Percentiles rank a stretch among this genome's conserved stretches.
phyloP scores from a whole-genome alignment of 805 yeast species.

The Spathaspora girioi region DNA sequence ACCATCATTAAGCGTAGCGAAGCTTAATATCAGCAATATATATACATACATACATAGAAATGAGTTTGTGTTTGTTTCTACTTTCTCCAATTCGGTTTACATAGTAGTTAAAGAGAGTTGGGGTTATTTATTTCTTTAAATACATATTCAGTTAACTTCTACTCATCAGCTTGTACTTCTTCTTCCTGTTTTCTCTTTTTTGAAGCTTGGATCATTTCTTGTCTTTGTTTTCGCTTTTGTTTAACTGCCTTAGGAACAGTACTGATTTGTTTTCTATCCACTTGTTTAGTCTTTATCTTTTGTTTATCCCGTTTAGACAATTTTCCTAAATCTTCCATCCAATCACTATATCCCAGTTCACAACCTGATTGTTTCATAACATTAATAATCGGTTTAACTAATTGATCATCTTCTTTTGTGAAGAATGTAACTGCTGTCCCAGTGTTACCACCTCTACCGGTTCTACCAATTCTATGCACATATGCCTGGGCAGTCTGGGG shows the following conservation, averaged over 20 bases:
- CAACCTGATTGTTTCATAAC: conserved; percentile 94
- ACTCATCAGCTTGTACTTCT: not conserved
- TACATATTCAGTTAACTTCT: not conserved
- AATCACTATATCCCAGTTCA: conserved; percentile 56
- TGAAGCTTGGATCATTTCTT: conserved; percentile 74
- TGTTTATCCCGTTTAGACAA: conserved; percentile 62
- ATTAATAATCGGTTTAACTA: conserved; percentile 79
- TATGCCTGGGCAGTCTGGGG: conserved; percentile 92
- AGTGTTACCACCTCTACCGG: conserved; percentile 88
- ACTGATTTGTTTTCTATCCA: conserved; percentile 70
- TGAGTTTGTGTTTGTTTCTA: not conserved
- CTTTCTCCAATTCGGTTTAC: not conserved
- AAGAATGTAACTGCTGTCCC: conserved; percentile 91
- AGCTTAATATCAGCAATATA: not conserved
- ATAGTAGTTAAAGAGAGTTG: not conserved
- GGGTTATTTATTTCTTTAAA: conserved; percentile 1
- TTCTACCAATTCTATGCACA: conserved; percentile 97
- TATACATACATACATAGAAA: not conserved
- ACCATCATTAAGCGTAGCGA: conserved; percentile 29
- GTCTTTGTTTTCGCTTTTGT: conserved; percentile 57
- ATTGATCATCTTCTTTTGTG: conserved; percentile 80
- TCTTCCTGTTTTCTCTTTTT: conserved; percentile 49
- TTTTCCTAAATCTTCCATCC: conserved; percentile 78
- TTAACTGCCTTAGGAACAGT: conserved; percentile 75
- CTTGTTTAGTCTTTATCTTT: conserved; percentile 51